Evolutionary conservation across 2,329 filamentous ascomycete genomes (phyloP).

Genomic region (Cercospora nicotianae): DNA sequence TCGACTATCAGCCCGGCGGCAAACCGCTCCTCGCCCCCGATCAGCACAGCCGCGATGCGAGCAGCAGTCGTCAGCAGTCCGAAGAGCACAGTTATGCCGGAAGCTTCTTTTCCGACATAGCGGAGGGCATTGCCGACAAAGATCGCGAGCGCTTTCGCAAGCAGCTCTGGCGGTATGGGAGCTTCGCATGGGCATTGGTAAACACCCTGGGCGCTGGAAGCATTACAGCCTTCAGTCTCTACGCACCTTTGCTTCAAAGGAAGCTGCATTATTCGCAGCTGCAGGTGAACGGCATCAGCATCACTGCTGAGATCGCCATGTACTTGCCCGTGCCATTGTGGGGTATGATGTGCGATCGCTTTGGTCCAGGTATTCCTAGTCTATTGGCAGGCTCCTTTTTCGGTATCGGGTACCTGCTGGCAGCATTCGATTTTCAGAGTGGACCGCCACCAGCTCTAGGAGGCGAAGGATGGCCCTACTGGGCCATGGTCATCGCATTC

Average conservation of each 20-base stretch:
- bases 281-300: conserved; percentile 87
- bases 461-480: conserved; percentile 67
- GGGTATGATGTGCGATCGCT: conserved; percentile 88
- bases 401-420: conserved; percentile 76
- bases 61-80: conserved; percentile 30
- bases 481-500: conserved; percentile 83
- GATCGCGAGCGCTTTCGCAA: conserved; percentile 57
- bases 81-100: conserved; percentile 50
- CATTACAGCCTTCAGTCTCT: conserved; percentile 90
- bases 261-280: conserved; percentile 85
- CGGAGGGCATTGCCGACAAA: conserved; percentile 59
- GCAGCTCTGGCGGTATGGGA: conserved; percentile 54
- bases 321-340: conserved; percentile 90
- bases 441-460: conserved; percentile 54
- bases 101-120: conserved; percentile 61
- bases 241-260: conserved; percentile 85
- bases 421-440: conserved; percentile 73
- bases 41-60: conserved; percentile 33
- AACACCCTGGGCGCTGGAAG: conserved; percentile 80
- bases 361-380: conserved; percentile 75
- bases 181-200: conserved; percentile 62
- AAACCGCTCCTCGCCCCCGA: conserved; percentile 45
- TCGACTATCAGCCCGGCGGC: conserved; percentile 49
- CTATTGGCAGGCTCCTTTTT: conserved; percentile 72
- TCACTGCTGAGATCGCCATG: conserved; percentile 80